Base-by-base conservation (phyloP, 2,329 filamentous ascomycete genomes). In the Colletotrichum karsti region DNA sequence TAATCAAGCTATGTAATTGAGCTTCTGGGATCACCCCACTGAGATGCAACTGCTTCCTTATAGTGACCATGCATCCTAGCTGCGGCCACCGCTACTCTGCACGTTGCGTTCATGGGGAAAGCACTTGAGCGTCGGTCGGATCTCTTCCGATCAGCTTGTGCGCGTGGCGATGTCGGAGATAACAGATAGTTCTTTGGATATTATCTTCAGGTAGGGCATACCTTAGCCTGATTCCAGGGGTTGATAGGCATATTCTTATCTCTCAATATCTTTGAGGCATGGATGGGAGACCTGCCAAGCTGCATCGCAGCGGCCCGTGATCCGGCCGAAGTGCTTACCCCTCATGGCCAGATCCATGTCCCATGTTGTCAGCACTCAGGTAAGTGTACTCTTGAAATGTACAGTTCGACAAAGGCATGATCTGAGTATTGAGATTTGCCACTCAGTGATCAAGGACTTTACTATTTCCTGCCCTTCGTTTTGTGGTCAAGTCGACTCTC, bases 121-220 rank as follows among this genome's bases (percentile, higher is more conserved):
- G 50, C 28, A 15, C 22, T 53, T 18, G 4, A 9, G n/a, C 4
- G 7, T 18, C 56, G 56, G 56, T 20, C 56, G 56, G 56, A 60
- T 51, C 44, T 60, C 56, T 13, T 24, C 56, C 56, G 56, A 37
- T 26, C 28, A 24, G 18, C n/a, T 15, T 18, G 39, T 22, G 15
- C 3, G 6, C 30, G 56, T 53, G 50, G 50, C 56, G 56, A 60
- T 60, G 44, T 44, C 56, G 42, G 56, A 60, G 42, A 60, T 60
- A 60, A 26, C 33, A 35, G 30, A 12, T 10, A 12, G 9, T 35
- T 8, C 9, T 12, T 10, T 3, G 7, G 9, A 10, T 12, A 12
- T 12, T 35, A 35, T 35, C n/a, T n/a, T n/a, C n/a, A n/a, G n/a
- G n/a, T n/a, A n/a, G n/a, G n/a, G 30, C 30, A 12, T 35, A 12